phyloP scores from a whole-genome alignment of 495 filamentous ascomycete species.

The Clohesyomyces aquaticus region DNA sequence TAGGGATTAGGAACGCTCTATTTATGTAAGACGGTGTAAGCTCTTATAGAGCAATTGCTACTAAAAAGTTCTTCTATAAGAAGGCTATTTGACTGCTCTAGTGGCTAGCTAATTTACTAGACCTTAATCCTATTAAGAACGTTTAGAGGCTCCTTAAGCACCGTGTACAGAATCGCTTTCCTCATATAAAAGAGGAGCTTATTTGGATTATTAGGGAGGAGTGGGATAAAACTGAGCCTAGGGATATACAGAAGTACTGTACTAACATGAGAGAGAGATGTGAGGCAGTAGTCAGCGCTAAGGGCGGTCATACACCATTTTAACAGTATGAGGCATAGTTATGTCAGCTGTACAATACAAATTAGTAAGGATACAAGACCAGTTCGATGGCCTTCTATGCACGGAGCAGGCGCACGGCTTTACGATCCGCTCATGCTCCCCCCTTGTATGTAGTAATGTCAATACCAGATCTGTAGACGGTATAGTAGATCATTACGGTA shows the following conservation, averaged over 20 bases:
- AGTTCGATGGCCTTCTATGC: too few relatives aligned
- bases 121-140: not conserved
- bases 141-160: not conserved
- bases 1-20: not conserved
- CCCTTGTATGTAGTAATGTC: too few relatives aligned
- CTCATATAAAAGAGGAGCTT: not conserved
- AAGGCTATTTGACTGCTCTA: not conserved
- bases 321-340: too few relatives aligned
- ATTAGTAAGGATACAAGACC: too few relatives aligned
- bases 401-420: too few relatives aligned
- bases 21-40: not conserved
- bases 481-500: too few relatives aligned
- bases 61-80: not conserved
- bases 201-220: not conserved
- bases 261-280: not conserved
- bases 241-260: not conserved
- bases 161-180: not conserved
- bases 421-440: too few relatives aligned
- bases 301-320: not conserved
- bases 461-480: too few relatives aligned
- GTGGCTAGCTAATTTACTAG: not conserved
- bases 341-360: too few relatives aligned
- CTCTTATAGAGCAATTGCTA: not conserved
- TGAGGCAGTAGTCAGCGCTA: not conserved
- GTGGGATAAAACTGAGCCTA: not conserved